Percentiles rank a stretch among this genome's conserved stretches.
These are phyloP conservation scores for Pelargonium citronellum DNA, from an alignment of 441 rosid genomes.

Conservation along the genomic window DNA sequence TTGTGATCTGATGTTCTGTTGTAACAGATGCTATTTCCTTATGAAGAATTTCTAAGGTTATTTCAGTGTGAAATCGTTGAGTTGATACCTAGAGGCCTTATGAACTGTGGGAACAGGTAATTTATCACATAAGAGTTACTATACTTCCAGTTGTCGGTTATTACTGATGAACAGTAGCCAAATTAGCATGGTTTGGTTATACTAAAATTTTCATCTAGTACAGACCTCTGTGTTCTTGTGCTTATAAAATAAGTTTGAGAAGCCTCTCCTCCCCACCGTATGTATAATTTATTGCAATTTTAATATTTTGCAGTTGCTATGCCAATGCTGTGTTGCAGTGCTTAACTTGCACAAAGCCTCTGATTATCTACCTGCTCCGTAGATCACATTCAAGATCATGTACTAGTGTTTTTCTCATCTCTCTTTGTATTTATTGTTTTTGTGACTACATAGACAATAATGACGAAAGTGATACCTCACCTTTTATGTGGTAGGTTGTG, in stretches of 20 bases:
- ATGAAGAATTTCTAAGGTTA: slow-evolving; percentile 62
- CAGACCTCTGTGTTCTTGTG: too few relatives aligned
- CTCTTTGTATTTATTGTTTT: slow-evolving; percentile 10
- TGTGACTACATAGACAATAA: not conserved
- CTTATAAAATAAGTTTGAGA: too few relatives aligned
- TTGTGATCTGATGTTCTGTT: slow-evolving; percentile 13
- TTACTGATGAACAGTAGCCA: too few relatives aligned
- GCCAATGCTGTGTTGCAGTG: slow-evolving; percentile 91
- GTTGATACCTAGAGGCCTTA: slow-evolving; percentile 70
- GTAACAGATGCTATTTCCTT: slow-evolving; percentile 71
- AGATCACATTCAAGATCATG: slow-evolving; percentile 75
- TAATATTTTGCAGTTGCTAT: slow-evolving; percentile 59
- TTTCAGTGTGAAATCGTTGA: slow-evolving; percentile 55
- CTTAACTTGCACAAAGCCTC: slow-evolving; percentile 75
- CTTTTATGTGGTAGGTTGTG: slow-evolving; percentile 40
- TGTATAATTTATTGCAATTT: not conserved
- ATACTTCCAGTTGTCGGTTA: too few relatives aligned
- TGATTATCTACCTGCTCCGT: slow-evolving; percentile 56
- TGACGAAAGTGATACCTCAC: not conserved
- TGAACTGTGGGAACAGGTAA: slow-evolving; percentile 83
- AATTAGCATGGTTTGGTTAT: too few relatives aligned
- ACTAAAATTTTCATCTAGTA: too few relatives aligned
- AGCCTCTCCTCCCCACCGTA: not conserved
- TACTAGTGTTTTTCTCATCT: slow-evolving; percentile 27
- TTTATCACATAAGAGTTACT: too few relatives aligned